Conservation (phyloP, 257 asterid genomes). For the Salvia miltiorrhiza region DNA sequence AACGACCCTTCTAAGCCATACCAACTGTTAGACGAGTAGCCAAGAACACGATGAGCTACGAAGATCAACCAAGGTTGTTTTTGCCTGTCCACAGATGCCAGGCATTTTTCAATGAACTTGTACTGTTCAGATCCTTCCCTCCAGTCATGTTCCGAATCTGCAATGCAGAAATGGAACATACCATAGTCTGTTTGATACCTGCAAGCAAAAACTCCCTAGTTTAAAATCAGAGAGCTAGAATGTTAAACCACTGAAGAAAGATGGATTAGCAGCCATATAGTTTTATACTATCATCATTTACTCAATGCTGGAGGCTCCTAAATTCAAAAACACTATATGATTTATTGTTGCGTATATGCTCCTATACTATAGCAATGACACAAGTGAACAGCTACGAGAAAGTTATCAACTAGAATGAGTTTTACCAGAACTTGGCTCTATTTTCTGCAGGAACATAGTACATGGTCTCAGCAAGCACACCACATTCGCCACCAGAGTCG, state of each 20-base stretch:
- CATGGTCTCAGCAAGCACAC: constrained; percentile 64
- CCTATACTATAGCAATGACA: neutral
- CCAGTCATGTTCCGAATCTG: constrained; percentile 55
- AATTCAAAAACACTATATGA: neutral
- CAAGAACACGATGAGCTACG: constrained; percentile 48
- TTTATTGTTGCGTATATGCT: neutral
- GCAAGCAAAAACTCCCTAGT: neutral
- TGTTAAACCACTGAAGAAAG: neutral
- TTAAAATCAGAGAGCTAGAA: neutral
- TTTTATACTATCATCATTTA: neutral
- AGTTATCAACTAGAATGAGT: neutral
- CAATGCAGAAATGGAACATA: constrained; percentile 62
- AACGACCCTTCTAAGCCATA: constrained; percentile 48
- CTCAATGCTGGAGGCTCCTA: neutral
- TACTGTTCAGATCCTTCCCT: constrained; percentile 57
- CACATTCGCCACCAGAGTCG: constrained; percentile 75
- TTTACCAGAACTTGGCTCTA: constrained; percentile 63
- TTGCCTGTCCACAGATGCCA: constrained; percentile 45
- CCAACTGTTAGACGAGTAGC: constrained; percentile 48
- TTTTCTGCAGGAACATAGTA: constrained; percentile 62
- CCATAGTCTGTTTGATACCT: constrained; percentile 74
- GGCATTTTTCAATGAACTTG: constrained; percentile 41
- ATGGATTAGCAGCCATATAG: neutral
- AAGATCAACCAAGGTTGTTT: constrained; percentile 60
- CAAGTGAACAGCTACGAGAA: neutral